These are phyloP conservation scores for Dioscorea zingiberensis DNA, from an alignment of 106 monocot species.

Conservation along the genomic window DNA sequence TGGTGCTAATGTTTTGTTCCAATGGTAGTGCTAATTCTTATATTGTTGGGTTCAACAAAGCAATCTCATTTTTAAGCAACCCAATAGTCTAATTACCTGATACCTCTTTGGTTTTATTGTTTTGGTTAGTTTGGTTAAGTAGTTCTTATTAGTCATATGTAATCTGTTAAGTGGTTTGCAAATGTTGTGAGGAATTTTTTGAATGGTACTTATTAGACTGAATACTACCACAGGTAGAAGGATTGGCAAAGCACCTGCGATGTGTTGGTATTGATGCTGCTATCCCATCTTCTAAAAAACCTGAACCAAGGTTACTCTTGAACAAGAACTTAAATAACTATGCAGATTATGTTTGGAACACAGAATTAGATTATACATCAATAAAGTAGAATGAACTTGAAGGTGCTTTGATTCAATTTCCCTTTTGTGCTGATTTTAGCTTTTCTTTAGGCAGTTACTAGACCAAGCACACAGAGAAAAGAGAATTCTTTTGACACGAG, in stretches of 20 bases:
- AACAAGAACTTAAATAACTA: not conserved
- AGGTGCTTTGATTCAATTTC: not conserved
- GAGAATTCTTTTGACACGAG: slow-evolving; percentile 79
- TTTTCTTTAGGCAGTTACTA: slow-evolving; percentile 50
- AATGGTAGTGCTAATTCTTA: too few species aligned
- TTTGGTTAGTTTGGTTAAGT: too few species aligned
- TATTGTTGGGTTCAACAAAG: too few species aligned
- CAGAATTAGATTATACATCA: not conserved
- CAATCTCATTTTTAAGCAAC: too few species aligned
- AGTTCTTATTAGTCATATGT: too few species aligned
- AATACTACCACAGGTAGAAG: slow-evolving; percentile 60
- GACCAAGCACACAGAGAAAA: slow-evolving; percentile 90
- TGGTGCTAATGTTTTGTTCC: too few species aligned
- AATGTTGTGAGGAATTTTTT: too few species aligned
- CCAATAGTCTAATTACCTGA: too few species aligned
- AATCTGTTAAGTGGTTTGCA: too few species aligned
- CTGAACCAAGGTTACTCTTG: slow-evolving; percentile 74
- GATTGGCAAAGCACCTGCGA: slow-evolving; percentile 83
- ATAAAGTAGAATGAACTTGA: not conserved
- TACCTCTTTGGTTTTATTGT: too few species aligned
- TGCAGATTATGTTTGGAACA: not conserved
- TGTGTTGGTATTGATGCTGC: slow-evolving; percentile 99
- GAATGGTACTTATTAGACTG: not conserved
- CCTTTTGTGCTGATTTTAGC: not conserved
- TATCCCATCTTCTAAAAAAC: slow-evolving; percentile 61